Conservation (phyloP, 1,284 basidiomycete species). For the Heterobasidion parviporum region DNA sequence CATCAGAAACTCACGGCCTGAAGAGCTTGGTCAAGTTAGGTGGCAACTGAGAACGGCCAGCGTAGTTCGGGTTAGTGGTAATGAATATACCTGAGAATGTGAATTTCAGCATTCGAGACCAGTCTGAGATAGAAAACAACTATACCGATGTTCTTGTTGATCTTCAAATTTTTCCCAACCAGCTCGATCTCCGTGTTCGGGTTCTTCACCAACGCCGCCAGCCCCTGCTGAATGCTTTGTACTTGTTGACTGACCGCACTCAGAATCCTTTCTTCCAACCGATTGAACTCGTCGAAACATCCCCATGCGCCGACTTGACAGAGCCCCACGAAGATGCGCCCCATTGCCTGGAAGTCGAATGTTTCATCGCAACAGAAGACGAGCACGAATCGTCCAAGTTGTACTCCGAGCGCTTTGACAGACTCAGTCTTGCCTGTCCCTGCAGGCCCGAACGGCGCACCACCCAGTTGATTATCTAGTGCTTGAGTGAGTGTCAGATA, state of each 20-base stretch:
- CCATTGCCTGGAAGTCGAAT: conserved; percentile 99
- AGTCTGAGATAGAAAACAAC: conserved; percentile 8
- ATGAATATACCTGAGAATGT: conserved; percentile 77
- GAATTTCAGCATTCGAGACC: conserved; percentile 4
- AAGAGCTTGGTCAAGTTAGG: conserved; percentile 96
- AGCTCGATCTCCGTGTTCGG: conserved; percentile 88
- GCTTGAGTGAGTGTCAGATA: conserved; percentile 97
- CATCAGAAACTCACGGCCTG: conserved; percentile 59
- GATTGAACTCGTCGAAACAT: conserved; percentile 97
- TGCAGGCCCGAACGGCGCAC: conserved; percentile 96
- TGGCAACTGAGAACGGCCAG: conserved; percentile 93
- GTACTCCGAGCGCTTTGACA: conserved; percentile 96
- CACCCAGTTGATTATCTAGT: conserved; percentile 89
- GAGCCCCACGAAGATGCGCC: conserved; percentile 95
- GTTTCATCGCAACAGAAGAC: conserved; percentile 99
- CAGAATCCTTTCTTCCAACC: conserved; percentile 95
- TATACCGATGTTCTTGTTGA: conserved; percentile 88
- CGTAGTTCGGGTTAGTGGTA: conserved; percentile 97
- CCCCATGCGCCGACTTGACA: conserved; percentile 99
- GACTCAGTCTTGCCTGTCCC: conserved; percentile 99
- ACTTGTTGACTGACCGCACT: conserved; percentile 99
- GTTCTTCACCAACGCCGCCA: conserved; percentile 74
- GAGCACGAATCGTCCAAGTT: conserved; percentile 94
- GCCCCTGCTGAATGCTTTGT: conserved; percentile 95
- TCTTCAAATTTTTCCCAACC: conserved; percentile 90